phyloP scores from a whole-genome alignment of 305 asterid genomes.

The Withania somnifera region DNA sequence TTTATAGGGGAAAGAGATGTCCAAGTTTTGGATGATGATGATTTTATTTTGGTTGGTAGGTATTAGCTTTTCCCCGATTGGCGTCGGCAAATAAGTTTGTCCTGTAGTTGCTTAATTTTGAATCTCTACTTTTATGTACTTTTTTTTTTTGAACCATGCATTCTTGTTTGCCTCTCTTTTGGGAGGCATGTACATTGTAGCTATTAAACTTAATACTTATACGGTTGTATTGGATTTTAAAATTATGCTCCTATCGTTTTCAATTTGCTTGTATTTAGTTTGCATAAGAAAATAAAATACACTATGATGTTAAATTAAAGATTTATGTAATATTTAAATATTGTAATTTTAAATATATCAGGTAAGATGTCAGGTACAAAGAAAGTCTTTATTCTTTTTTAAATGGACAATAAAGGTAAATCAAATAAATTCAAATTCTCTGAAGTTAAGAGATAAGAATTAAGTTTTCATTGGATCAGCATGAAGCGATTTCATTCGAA shows the following conservation, averaged over 20 bases:
- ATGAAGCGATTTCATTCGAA: too few species aligned
- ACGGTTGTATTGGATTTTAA: too few species aligned
- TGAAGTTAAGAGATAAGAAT: too few species aligned
- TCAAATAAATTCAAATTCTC: not conserved
- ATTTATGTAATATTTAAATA: not conserved
- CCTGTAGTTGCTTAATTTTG: not conserved
- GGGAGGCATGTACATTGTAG: not conserved
- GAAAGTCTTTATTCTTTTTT: not conserved
- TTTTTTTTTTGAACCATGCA: not conserved
- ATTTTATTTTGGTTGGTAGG: slow-evolving; percentile 66
- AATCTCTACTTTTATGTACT: not conserved
- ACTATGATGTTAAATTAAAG: not conserved
- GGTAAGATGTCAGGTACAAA: not conserved
- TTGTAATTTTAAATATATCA: not conserved
- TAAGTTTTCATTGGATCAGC: too few species aligned
- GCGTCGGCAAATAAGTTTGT: not conserved
- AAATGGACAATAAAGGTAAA: not conserved
- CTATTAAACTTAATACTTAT: too few species aligned
- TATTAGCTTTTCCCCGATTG: slow-evolving; percentile 29
- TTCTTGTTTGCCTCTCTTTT: not conserved
- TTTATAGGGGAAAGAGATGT: slow-evolving; percentile 79
- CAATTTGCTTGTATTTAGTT: too few species aligned
- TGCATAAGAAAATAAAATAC: too few species aligned
- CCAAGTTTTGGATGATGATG: slow-evolving; percentile 56
- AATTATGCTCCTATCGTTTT: too few species aligned